A percentile compares a stretch with the other conserved stretches of the same genome.
Conservation (phyloP, 352 stramenopile species). For the Elongisporangium anandrum region DNA sequence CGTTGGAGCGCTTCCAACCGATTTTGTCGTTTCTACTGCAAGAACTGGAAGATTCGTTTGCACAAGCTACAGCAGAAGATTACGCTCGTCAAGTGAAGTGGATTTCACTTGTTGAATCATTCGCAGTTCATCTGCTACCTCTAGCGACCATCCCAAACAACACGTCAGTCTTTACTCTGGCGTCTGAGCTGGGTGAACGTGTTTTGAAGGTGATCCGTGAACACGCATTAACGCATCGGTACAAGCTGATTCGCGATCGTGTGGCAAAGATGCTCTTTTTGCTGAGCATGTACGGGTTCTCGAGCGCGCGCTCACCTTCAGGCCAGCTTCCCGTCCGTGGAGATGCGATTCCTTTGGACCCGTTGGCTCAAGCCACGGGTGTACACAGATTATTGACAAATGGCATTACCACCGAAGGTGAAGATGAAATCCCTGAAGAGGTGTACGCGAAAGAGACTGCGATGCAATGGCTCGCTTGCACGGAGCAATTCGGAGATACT, state of each 20-base stretch:
- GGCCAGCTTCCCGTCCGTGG: slow-evolving; percentile 5
- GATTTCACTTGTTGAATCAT: slow-evolving; percentile 48
- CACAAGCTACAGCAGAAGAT: slow-evolving; percentile 48
- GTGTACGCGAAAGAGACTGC: slow-evolving; percentile 61
- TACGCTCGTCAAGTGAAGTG: slow-evolving; percentile 76
- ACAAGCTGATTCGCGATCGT: slow-evolving; percentile 77
- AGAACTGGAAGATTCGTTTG: slow-evolving; percentile 58
- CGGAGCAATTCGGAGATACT: slow-evolving; percentile 45
- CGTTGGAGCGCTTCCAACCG: slow-evolving; percentile 14
- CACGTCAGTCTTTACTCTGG: slow-evolving; percentile 8
- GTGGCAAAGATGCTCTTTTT: slow-evolving; percentile 56
- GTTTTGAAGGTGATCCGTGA: slow-evolving; percentile 35
- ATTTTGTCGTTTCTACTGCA: slow-evolving; percentile 30
- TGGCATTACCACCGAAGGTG: slow-evolving; percentile 5
- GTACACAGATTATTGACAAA: slow-evolving; percentile 4
- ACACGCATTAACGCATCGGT: slow-evolving; percentile 58
- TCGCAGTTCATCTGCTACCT: slow-evolving; percentile 43
- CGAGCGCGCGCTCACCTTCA: slow-evolving; percentile 2
- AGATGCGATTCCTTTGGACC: slow-evolving; percentile 7
- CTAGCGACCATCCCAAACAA: slow-evolving; percentile 7
- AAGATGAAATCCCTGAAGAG: slow-evolving; percentile 12
- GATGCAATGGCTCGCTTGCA: slow-evolving; percentile 61
- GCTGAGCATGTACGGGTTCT: slow-evolving; percentile 18
- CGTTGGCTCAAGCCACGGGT: background rate
- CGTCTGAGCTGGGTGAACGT: slow-evolving; percentile 18